Percentiles rank a stretch among this genome's conserved stretches.
Conservation (phyloP, 495 filamentous ascomycete species). For the Beverwykella pulmonaria region DNA sequence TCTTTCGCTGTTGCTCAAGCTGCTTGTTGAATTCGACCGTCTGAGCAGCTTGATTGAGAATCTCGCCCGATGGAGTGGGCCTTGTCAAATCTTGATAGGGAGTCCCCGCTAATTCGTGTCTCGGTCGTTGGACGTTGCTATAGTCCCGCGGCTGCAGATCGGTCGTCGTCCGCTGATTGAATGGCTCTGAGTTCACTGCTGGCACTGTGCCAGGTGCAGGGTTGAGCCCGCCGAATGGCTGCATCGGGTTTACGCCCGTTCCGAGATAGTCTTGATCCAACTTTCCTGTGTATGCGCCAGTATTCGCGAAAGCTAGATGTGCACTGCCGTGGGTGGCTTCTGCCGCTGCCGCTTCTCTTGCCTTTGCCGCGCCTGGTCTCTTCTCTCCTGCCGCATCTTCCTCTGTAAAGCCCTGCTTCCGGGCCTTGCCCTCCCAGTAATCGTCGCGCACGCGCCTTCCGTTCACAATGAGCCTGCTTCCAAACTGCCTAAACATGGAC, state of each 20-base stretch:
- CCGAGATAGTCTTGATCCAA: conserved; percentile 26
- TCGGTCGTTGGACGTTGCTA: conserved; percentile 76
- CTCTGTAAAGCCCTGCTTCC: conserved; percentile 97
- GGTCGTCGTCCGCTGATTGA: conserved; percentile 75
- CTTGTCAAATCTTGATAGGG: conserved; percentile 87
- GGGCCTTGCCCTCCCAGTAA: conserved; percentile 96
- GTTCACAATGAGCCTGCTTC: conserved; percentile 88
- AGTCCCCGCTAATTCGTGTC: conserved; percentile 86
- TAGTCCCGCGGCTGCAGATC: conserved; percentile 81
- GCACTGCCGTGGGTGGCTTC: conserved; percentile 51
- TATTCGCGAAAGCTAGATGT: conserved; percentile 52
- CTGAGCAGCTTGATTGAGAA: conserved; percentile 84
- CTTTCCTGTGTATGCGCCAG: conserved; percentile 18
- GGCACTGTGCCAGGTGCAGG: conserved; percentile 67
- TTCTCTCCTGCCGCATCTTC: conserved; percentile 97
- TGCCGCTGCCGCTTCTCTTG: conserved; percentile 75
- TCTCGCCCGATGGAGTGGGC: conserved; percentile 75
- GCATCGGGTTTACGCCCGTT: conserved; percentile 16
- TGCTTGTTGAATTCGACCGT: conserved; percentile 88
- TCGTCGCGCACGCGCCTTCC: conserved; percentile 93
- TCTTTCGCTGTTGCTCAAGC: conserved; percentile 71
- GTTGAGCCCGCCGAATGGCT: conserved; percentile 33
- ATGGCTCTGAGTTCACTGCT: conserved; percentile 60
- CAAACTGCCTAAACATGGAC: conserved; percentile 99
- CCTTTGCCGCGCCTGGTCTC: conserved; percentile 86